phyloP scores from a whole-genome alignment of 2,329 filamentous ascomycete species.

The Pyrenophora teres region DNA sequence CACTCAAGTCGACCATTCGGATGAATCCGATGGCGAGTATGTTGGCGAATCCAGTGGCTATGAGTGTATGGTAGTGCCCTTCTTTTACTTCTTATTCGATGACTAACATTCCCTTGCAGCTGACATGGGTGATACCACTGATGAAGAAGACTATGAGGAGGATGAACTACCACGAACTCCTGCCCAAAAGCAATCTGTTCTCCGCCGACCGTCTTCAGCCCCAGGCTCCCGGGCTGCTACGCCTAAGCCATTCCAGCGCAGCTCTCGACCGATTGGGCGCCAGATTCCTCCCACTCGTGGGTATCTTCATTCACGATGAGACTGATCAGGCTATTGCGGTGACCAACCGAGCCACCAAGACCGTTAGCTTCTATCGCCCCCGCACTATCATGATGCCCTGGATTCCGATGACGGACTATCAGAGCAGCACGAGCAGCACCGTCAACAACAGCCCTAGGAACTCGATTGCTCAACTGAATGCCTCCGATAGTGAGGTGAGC shows the following conservation, averaged over 20 bases:
- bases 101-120: slow-evolving; percentile 57
- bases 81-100: slow-evolving; percentile 21
- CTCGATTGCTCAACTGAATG: slow-evolving; percentile 42
- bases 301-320: slow-evolving; percentile 46
- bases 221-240: slow-evolving; percentile 46
- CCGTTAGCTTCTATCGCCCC: slow-evolving; percentile 50
- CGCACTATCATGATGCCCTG: slow-evolving; percentile 35
- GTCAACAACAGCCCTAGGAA: slow-evolving; percentile 48
- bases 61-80: slow-evolving; percentile 57
- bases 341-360: slow-evolving; percentile 48
- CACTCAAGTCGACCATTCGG: slow-evolving; percentile 38
- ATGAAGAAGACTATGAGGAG: slow-evolving; percentile 53
- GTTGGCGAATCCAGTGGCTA: slow-evolving; percentile 59
- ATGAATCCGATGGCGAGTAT: slow-evolving; percentile 50
- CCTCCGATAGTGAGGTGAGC: slow-evolving; percentile 48
- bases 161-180: slow-evolving; percentile 54
- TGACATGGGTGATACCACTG: slow-evolving; percentile 65
- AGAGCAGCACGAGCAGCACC: slow-evolving; percentile 48
- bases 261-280: slow-evolving; percentile 31
- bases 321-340: slow-evolving; percentile 49
- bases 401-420: slow-evolving; percentile 36
- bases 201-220: slow-evolving; percentile 56
- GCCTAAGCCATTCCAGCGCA: slow-evolving; percentile 46
- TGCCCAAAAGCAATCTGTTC: slow-evolving; percentile 48
- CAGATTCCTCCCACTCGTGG: slow-evolving; percentile 41